Base-by-base conservation (phyloP, 768 basidiomycete species). In the Lactarius vividus region DNA sequence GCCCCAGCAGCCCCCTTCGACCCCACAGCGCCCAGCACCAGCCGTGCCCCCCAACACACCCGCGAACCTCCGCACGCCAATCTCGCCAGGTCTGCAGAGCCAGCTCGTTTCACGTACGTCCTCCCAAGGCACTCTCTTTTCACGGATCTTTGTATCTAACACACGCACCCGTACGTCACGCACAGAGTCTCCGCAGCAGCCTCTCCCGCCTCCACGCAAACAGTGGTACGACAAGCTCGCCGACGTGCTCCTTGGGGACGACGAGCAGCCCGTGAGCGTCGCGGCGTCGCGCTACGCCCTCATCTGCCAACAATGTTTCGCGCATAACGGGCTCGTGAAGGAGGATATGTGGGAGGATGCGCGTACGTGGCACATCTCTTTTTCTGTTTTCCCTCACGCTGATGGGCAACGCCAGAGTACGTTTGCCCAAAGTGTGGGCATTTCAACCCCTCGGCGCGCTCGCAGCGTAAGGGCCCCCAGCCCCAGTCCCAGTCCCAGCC, bases 181-280 rank as follows among this genome's bases (percentile, higher is more conserved):
- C 59, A 13, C 68, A 82, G 81, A 76, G 23, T 74, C 70, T 4
- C 78, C 81, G 2, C 78, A 75, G 42, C 77, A 74, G 71, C 80
- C 75, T 71, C 69, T 80, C 58, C 84, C 80, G 10, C 77, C 82
- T 1, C 84, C 85, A 16, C 86, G 83, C 57, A 91, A 91, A 69
- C 87, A 85, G 52, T 92, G 92, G 90, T 91, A 88, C 72, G 94
- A 96, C 78, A 91, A 89, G 71, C 74, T 96, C 29, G 94, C 93
- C 0, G 94, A 96, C 74, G 89, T 88, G 4, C 79, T 96, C 53
- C 81, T 96, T 2, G 94, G 94, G 20, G 92, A 92, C 59, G 90
- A 91, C 57, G 88, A 90, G 28, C 78, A 83, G 5, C 68, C 71
- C 42, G 71, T 73, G 13, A 76, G 74, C 31, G 74, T 76, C 56